Conservation (phyloP, 2,329 filamentous ascomycete species). For the Neospermospora avenae region DNA sequence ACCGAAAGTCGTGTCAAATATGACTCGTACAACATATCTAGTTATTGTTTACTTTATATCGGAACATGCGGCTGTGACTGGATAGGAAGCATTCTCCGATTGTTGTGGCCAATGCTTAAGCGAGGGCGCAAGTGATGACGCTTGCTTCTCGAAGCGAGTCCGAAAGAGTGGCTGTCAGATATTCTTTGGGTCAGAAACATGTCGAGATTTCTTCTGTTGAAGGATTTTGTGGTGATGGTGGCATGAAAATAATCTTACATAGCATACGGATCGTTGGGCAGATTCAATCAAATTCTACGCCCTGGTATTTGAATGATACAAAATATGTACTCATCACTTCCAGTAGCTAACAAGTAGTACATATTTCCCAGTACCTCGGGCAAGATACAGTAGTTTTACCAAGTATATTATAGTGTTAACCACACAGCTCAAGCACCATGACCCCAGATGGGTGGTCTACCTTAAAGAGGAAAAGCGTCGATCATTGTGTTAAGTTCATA, state of each 20-base stretch:
- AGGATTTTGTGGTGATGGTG: not conserved
- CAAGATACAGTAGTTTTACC: not conserved
- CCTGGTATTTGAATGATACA: not conserved
- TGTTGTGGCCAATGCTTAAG: conserved; percentile 4
- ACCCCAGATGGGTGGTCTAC: not conserved
- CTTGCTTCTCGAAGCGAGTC: conserved; percentile 9
- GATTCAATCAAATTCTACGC: too few species aligned
- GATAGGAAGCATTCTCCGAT: not conserved
- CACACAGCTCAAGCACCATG: not conserved
- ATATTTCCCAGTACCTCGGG: not conserved
- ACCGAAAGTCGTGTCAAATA: not conserved
- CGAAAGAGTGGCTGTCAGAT: not conserved
- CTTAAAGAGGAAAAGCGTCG: conserved; percentile 7
- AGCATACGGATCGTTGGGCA: too few species aligned
- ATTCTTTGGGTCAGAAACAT: not conserved
- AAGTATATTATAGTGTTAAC: not conserved
- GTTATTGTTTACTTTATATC: not conserved
- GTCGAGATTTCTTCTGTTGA: not conserved
- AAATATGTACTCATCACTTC: not conserved
- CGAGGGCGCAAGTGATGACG: conserved; percentile 7
- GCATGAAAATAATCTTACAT: not conserved
- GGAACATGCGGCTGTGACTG: not conserved
- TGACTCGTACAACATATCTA: not conserved
- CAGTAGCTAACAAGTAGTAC: too few species aligned
- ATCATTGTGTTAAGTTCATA: conserved; percentile 4